Conservation (phyloP, 2,329 filamentous ascomycete genomes). For the Epicoccum sorghinum region DNA sequence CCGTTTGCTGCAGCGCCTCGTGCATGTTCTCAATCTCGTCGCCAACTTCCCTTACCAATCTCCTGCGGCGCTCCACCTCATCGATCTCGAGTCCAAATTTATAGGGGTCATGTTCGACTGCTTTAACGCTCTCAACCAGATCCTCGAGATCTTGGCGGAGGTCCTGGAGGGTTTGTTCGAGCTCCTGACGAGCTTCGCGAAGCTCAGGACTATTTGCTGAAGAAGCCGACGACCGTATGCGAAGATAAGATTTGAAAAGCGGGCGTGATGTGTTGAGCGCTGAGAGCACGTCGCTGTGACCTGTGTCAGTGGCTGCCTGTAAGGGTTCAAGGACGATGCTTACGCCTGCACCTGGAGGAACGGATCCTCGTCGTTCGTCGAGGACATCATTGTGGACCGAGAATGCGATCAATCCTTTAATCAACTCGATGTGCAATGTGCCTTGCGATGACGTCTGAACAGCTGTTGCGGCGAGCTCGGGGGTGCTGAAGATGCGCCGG, state of each 20-base stretch:
- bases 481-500: constrained; percentile 7
- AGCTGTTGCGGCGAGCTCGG: constrained; percentile 18
- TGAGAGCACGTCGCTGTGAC: constrained; percentile 78
- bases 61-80: constrained; percentile 80
- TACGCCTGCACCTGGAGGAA: constrained; percentile 59
- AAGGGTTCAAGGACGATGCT: constrained; percentile 16
- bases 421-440: background rate
- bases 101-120: constrained; percentile 85
- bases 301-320: constrained; percentile 28
- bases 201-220: constrained; percentile 69
- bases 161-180: constrained; percentile 75
- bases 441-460: constrained; percentile 1
- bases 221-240: constrained; percentile 85
- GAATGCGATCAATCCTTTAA: too few species aligned
- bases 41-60: constrained; percentile 87
- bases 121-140: constrained; percentile 83
- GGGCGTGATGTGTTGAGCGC: constrained; percentile 82
- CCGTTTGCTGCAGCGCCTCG: constrained; percentile 72
- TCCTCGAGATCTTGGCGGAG: constrained; percentile 86
- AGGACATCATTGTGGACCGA: constrained; percentile 41
- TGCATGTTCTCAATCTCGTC: constrained; percentile 89
- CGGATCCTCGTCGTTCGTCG: constrained; percentile 52
- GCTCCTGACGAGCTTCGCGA: constrained; percentile 70
- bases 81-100: constrained; percentile 83
- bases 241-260: constrained; percentile 92